Conservation (phyloP, 345 rosid genomes). For the Eucalyptus shirleyi region DNA sequence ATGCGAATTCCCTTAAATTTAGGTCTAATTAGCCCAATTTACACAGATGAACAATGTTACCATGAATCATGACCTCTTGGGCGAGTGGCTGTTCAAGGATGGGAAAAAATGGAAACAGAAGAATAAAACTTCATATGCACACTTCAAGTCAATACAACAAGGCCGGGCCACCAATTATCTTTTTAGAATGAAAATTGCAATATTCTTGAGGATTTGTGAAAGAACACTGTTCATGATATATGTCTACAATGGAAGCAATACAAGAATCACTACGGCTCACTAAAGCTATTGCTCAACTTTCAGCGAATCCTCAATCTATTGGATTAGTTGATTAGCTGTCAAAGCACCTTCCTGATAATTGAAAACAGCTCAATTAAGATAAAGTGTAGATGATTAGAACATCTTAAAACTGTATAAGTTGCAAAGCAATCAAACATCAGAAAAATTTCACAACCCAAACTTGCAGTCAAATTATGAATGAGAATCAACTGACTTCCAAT, state of each 20-base stretch:
- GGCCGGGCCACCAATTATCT: not conserved
- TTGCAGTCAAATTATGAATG: not conserved
- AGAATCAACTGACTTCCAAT: not conserved
- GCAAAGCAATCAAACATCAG: not conserved
- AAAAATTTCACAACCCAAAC: not conserved
- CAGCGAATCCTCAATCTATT: slow-evolving; percentile 53
- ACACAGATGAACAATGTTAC: not conserved
- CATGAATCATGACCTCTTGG: not conserved
- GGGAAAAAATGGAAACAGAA: not conserved
- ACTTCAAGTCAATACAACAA: not conserved
- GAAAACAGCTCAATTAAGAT: not conserved
- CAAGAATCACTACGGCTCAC: not conserved
- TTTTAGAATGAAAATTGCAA: not conserved
- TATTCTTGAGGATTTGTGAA: too few relatives aligned
- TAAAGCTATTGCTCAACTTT: slow-evolving; percentile 38
- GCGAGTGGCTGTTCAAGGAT: not conserved
- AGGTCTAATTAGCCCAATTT: not conserved
- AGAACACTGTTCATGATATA: not conserved
- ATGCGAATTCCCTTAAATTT: not conserved
- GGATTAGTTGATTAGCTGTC: slow-evolving; percentile 44
- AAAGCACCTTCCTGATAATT: slow-evolving; percentile 62
- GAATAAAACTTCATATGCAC: not conserved
- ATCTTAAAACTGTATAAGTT: not conserved
- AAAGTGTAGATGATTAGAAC: not conserved
- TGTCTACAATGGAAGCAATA: not conserved